Conservation (phyloP, 805 yeast species). For the Suhomyces canberraensis region DNA sequence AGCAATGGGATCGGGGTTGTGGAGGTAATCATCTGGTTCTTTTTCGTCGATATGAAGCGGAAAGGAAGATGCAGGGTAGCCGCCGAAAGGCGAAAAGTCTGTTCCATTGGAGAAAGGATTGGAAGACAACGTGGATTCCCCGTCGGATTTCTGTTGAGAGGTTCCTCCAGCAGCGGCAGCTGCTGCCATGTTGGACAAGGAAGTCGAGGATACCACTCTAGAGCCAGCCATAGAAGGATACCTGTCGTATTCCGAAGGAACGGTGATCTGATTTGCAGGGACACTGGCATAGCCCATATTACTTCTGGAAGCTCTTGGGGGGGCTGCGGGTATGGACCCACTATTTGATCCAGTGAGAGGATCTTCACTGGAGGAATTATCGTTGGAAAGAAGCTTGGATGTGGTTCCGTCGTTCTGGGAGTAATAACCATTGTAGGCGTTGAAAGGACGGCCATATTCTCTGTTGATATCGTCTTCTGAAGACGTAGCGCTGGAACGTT, state of each 20-base stretch:
- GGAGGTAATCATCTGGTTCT: constrained; percentile 27
- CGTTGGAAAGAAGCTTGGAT: constrained; percentile 31
- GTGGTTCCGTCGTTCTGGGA: constrained; percentile 38
- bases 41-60: constrained; percentile 28
- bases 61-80: constrained; percentile 26
- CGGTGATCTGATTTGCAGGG: constrained; percentile 20
- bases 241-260: constrained; percentile 61
- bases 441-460: constrained; percentile 35
- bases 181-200: constrained; percentile 14
- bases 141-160: constrained; percentile 7
- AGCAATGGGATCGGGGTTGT: constrained; percentile 29
- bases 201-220: constrained; percentile 52
- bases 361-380: constrained; percentile 13
- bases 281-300: constrained; percentile 1
- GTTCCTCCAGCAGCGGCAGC: constrained; percentile 2
- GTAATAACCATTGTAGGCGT: constrained; percentile 41
- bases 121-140: constrained; percentile 12
- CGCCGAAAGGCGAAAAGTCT: constrained; percentile 28
- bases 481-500: constrained; percentile 9
- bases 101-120: constrained; percentile 20
- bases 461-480: constrained; percentile 15
- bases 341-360: constrained; percentile 4
- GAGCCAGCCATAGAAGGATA: constrained; percentile 63
- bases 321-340: constrained; percentile 1
- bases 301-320: constrained; percentile 1